phyloP scores from a whole-genome alignment of 1,284 basidiomycete genomes.

The Chiua sp. region DNA sequence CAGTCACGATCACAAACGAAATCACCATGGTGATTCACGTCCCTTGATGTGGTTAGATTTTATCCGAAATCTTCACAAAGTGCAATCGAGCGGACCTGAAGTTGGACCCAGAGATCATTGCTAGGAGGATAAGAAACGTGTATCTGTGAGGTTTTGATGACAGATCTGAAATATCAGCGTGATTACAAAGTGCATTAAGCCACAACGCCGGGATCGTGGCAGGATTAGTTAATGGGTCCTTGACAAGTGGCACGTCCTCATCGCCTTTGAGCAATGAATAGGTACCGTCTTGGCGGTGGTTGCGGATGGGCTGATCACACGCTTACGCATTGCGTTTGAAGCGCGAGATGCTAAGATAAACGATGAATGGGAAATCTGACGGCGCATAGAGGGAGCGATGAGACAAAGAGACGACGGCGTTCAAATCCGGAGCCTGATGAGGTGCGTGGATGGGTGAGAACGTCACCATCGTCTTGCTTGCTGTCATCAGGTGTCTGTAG shows the following conservation, averaged over 20 bases:
- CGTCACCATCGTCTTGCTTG: constrained; percentile 56
- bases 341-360: constrained; percentile 74
- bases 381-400: constrained; percentile 1
- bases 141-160: constrained; percentile 71
- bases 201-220: constrained; percentile 91
- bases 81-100: constrained; percentile 82
- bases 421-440: too few species aligned
- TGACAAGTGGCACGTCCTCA: constrained; percentile 61
- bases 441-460: constrained; percentile 22
- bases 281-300: constrained; percentile 84
- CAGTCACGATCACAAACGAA: constrained; percentile 91
- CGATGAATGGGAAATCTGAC: constrained; percentile 15
- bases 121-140: constrained; percentile 70
- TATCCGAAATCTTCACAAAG: constrained; percentile 87
- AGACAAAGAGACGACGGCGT: background rate
- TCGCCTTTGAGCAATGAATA: constrained; percentile 71
- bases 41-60: constrained; percentile 96
- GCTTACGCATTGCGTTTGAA: constrained; percentile 76
- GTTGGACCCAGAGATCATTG: constrained; percentile 45
- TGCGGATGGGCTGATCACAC: constrained; percentile 77
- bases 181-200: constrained; percentile 88
- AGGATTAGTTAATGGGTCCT: constrained; percentile 45
- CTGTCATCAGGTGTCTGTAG: constrained; percentile 74
- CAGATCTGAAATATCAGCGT: constrained; percentile 83
- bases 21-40: constrained; percentile 94